Evolutionary conservation across 495 filamentous ascomycete genomes (phyloP).

Genomic region (Usnea hakonensis): DNA sequence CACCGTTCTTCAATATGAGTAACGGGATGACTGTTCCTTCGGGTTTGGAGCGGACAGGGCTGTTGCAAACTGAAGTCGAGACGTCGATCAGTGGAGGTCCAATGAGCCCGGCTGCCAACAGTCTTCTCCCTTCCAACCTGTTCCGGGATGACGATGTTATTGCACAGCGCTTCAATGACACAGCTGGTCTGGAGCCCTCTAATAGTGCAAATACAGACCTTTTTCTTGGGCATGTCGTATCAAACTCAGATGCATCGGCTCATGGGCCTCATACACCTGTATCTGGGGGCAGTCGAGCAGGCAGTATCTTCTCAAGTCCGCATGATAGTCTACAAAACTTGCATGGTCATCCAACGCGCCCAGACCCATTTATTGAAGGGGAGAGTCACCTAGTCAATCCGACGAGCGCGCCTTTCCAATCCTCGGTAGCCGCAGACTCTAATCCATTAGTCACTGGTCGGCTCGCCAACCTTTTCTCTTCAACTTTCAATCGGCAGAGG

Average conservation of each 20-base stretch:
- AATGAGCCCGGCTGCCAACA: slow-evolving; percentile 73
- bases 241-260: slow-evolving; percentile 33
- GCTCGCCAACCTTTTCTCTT: slow-evolving; percentile 52
- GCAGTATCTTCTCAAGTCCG: slow-evolving; percentile 60
- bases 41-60: slow-evolving; percentile 35
- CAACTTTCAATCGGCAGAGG: slow-evolving; percentile 58
- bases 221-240: slow-evolving; percentile 35
- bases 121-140: slow-evolving; percentile 71
- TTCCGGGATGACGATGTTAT: slow-evolving; percentile 68
- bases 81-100: slow-evolving; percentile 53
- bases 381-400: slow-evolving; percentile 29
- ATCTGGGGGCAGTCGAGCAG: slow-evolving; percentile 55
- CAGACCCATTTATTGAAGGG: slow-evolving; percentile 26
- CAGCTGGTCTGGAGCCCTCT: slow-evolving; percentile 29
- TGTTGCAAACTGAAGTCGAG: slow-evolving; percentile 38
- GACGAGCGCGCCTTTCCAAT: slow-evolving; percentile 27
- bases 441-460: slow-evolving; percentile 38
- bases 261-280: slow-evolving; percentile 61
- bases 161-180: slow-evolving; percentile 40
- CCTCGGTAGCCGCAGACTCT: slow-evolving; percentile 17
- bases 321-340: slow-evolving; percentile 54
- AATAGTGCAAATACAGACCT: slow-evolving; percentile 22
- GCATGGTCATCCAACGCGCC: slow-evolving; percentile 20
- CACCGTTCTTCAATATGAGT: slow-evolving; percentile 53
- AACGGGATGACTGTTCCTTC: slow-evolving; percentile 45